These are phyloP conservation scores for Arxiozyma heterogenica DNA, from an alignment of 1,139 yeast genomes.

Conservation along the genomic window DNA sequence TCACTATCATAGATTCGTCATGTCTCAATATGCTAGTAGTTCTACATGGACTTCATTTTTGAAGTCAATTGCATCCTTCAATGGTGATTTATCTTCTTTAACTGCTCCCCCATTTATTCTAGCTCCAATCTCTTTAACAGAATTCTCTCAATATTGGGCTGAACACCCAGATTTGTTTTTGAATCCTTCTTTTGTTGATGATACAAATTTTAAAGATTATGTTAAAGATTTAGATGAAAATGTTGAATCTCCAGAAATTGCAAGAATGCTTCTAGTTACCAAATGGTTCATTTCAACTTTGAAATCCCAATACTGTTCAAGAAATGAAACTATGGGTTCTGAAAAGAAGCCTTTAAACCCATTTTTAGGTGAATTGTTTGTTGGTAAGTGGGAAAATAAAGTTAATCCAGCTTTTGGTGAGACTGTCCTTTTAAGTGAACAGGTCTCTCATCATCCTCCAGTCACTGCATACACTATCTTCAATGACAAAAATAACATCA, in stretches of 20 bases:
- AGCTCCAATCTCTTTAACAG: constrained; percentile 80
- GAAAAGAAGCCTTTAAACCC: constrained; percentile 97
- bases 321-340: constrained; percentile 82
- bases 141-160: constrained; percentile 89
- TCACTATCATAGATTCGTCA: constrained; percentile 3
- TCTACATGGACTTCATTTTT: constrained; percentile 71
- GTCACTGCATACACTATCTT: constrained; percentile 78
- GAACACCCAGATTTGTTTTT: constrained; percentile 80
- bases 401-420: constrained; percentile 51
- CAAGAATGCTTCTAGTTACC: constrained; percentile 67
- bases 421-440: constrained; percentile 73
- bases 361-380: constrained; percentile 83
- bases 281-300: constrained; percentile 88
- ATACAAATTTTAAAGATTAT: constrained; percentile 27
- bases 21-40: constrained; percentile 29
- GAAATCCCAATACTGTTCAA: constrained; percentile 85
- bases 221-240: constrained; percentile 28
- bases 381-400: constrained; percentile 70
- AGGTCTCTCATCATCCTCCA: constrained; percentile 94
- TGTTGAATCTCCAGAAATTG: constrained; percentile 32
- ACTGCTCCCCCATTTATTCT: constrained; percentile 98
- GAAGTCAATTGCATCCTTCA: constrained; percentile 84
- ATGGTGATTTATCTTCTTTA: constrained; percentile 85
- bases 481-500: constrained; percentile 60
- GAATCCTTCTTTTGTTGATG: constrained; percentile 49